A percentile compares a stretch with the other conserved stretches of the same genome.
These are phyloP conservation scores for Hypoxylon sp. DNA, from an alignment of 2,329 filamentous ascomycete species.

Conservation along the genomic window DNA sequence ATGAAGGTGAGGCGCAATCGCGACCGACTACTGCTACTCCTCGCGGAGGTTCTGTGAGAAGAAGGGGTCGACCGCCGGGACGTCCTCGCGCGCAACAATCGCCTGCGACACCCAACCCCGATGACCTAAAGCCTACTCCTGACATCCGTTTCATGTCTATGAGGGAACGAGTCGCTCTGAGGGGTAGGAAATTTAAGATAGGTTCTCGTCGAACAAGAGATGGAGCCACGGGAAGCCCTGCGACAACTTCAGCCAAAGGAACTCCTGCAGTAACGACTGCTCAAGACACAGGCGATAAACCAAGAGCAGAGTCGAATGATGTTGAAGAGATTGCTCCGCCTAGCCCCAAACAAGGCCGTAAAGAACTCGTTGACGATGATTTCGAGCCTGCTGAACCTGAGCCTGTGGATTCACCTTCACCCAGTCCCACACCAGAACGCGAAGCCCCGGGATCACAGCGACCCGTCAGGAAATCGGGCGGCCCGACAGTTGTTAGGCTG, in stretches of 20 bases:
- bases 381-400: slow-evolving; percentile 43
- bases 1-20: slow-evolving; percentile 25
- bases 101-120: slow-evolving; percentile 34
- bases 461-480: slow-evolving; percentile 29
- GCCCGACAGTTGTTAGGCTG: slow-evolving; percentile 49
- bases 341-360: slow-evolving; percentile 41
- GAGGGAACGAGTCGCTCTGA: slow-evolving; percentile 70
- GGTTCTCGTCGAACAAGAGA: slow-evolving; percentile 47
- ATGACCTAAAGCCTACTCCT: slow-evolving; percentile 33
- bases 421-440: slow-evolving; percentile 38
- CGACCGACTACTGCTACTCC: slow-evolving; percentile 21
- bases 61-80: slow-evolving; percentile 57
- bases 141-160: slow-evolving; percentile 66
- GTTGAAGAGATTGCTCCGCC: slow-evolving; percentile 26
- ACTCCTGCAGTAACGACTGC: slow-evolving; percentile 27
- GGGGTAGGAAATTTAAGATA: slow-evolving; percentile 69
- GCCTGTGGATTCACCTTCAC: slow-evolving; percentile 41
- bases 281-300: slow-evolving; percentile 11
- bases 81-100: slow-evolving; percentile 30
- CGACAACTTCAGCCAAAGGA: slow-evolving; percentile 21
- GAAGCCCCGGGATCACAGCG: slow-evolving; percentile 25
- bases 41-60: slow-evolving; percentile 44
- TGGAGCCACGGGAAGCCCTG: slow-evolving; percentile 22
- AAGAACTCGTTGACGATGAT: slow-evolving; percentile 48
- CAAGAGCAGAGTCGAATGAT: not conserved